Evolutionary conservation across 2,329 filamentous ascomycete species (phyloP).

Genomic region (Mycocentrospora acerina): DNA sequence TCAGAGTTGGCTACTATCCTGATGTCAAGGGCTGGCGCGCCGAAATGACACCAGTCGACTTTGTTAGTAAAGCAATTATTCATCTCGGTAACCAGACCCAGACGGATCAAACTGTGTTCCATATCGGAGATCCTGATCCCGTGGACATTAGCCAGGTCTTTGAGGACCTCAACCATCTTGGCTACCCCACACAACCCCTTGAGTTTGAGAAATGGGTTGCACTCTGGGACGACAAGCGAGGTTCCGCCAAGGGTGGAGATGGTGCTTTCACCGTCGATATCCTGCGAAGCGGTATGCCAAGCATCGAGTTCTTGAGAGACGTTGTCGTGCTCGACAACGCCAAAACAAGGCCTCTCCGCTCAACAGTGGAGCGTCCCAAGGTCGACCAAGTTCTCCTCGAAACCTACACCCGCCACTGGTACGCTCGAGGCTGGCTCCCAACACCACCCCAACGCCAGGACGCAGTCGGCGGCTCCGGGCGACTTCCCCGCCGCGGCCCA

Average conservation of each 20-base stretch:
- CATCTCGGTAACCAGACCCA: conserved; percentile 66
- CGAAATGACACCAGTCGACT: conserved; percentile 84
- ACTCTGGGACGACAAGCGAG: conserved; percentile 71
- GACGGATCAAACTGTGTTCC: conserved; percentile 66
- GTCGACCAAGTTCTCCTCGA: conserved; percentile 71
- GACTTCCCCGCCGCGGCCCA: conserved; percentile 56
- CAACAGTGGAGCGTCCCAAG: conserved; percentile 63
- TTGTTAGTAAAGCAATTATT: conserved; percentile 73
- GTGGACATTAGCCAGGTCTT: conserved; percentile 69
- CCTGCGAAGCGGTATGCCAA: conserved; percentile 78
- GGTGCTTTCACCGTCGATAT: conserved; percentile 78
- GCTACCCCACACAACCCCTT: conserved; percentile 68
- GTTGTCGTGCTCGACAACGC: conserved; percentile 74
- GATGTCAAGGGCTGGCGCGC: conserved; percentile 73
- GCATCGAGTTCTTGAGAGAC: conserved; percentile 67
- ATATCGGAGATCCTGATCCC: conserved; percentile 72
- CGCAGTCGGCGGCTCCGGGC: conserved; percentile 47
- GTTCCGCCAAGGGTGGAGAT: conserved; percentile 64
- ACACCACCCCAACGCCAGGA: conserved; percentile 58
- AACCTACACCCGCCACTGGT: conserved; percentile 79
- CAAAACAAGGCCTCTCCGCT: conserved; percentile 63
- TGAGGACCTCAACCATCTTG: conserved; percentile 63
- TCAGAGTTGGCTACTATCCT: conserved; percentile 70
- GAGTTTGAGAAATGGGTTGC: conserved; percentile 73
- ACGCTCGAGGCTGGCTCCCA: conserved; percentile 74